These are phyloP conservation scores for Epichloe uncinata DNA, from an alignment of 2,329 filamentous ascomycete genomes.

Conservation along the genomic window DNA sequence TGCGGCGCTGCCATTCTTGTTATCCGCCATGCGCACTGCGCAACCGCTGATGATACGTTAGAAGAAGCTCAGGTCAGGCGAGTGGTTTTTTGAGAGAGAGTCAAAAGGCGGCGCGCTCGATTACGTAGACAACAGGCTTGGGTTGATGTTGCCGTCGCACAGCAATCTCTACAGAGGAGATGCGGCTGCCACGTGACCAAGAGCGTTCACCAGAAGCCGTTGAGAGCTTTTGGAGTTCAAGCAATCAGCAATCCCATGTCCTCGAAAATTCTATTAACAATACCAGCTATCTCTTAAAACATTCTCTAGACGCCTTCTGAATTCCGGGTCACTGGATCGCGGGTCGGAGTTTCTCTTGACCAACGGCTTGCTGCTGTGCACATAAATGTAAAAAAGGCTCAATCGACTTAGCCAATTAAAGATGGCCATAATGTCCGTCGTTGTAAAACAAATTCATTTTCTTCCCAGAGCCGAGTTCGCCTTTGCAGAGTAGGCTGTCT, in stretches of 20 bases:
- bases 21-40: constrained; percentile 21
- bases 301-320: no score
- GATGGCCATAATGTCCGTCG: not conserved
- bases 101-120: not conserved
- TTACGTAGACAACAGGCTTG: not conserved
- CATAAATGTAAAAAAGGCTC: no score
- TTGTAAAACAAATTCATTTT: not conserved
- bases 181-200: not conserved
- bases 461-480: not conserved
- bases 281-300: no score
- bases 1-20: constrained; percentile 13
- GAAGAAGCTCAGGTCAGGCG: not conserved
- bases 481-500: not conserved
- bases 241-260: no score
- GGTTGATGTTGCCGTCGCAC: not conserved
- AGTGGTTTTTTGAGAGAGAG: no score
- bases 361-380: no score
- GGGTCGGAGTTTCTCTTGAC: no score
- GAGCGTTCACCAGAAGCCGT: no score
- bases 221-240: no score
- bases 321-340: no score
- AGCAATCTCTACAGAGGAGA: not conserved
- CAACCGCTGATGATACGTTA: not conserved
- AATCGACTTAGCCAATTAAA: not conserved
- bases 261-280: no score